Conservation (phyloP, 371 early-diverging fungal genomes). For the Syncephalastrum racemosum region DNA sequence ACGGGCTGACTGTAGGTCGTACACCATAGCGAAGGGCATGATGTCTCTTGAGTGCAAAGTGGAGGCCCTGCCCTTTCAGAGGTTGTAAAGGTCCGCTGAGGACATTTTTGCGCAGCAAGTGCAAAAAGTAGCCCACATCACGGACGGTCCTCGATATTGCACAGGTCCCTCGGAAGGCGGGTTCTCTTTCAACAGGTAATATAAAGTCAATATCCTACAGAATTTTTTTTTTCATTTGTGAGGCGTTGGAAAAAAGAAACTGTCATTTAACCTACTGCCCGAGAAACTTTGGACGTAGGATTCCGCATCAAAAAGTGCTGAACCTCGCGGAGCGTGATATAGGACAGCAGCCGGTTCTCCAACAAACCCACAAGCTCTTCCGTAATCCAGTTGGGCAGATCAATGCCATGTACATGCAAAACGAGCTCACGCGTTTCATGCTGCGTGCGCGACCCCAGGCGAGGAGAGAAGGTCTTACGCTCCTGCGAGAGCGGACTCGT, state of each 20-base stretch:
- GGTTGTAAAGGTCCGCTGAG: constrained; percentile 44
- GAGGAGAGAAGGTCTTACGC: constrained; percentile 4
- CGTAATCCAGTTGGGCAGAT: constrained; percentile 64
- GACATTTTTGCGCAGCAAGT: constrained; percentile 68
- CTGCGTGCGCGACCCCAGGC: too few relatives aligned
- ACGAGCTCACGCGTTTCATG: constrained; percentile 59
- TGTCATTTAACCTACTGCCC: constrained; percentile 43
- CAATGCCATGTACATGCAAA: constrained; percentile 76
- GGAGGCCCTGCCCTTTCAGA: constrained; percentile 59
- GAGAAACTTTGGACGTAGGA: constrained; percentile 63
- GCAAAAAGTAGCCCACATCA: constrained; percentile 61
- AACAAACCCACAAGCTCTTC: constrained; percentile 69
- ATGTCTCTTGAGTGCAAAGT: constrained; percentile 42
- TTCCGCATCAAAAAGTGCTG: constrained; percentile 73
- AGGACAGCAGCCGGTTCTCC: constrained; percentile 59
- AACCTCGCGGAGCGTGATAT: constrained; percentile 66
- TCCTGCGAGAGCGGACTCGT: neutral
- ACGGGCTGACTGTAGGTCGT: neutral
- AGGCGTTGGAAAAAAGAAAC: neutral
- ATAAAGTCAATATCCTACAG: constrained; percentile 67
- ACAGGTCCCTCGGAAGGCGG: constrained; percentile 36
- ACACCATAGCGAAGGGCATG: constrained; percentile 49
- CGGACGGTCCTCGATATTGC: constrained; percentile 54
- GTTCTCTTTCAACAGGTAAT: constrained; percentile 55
- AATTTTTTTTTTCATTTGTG: neutral